Base-by-base conservation (phyloP, 1,284 basidiomycete species). In the Psilocybe mexicana region DNA sequence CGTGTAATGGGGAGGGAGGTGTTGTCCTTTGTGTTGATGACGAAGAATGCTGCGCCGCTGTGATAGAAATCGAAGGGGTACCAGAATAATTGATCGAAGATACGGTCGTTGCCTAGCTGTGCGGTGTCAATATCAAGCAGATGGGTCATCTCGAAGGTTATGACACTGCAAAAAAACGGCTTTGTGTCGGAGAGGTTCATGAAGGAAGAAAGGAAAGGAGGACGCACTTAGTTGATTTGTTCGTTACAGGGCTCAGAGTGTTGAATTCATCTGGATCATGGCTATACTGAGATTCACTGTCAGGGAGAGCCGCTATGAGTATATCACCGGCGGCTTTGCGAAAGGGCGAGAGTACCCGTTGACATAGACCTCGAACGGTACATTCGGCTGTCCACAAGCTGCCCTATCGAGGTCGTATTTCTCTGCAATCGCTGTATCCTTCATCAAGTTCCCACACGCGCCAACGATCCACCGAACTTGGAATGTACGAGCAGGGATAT, bases 31-130 rank as follows among this genome's bases (percentile, higher is more conserved):
- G 28, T n/a, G 25, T 48, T 48, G 6, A 48, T 2, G 30, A 26
- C 30, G 46, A 28, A 48, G 46, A 48, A 48, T 5, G 28, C 25
- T 25, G 46, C 12, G 4, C 24, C 10, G 11, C 14, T 48, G 46
- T 48, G 46, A 26, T 48, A 48, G 11, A 48, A 48, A 12, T 48
- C 46, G 46, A 48, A 48, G 5, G 46, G 46, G 18, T 48, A 48
- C 46, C 46, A 48, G 18, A 48, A 48, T 8, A 48, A 18, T n/a
- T 48, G 46, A 30, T 48, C 46, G 30, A 35, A 48, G 28, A 48
- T 35, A n/a, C 46, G 46, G 18, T 48, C 30, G 10, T 33, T 18
- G 14, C 46, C 46, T n/a, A 48, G 23, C 35, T 48, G 46, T n/a
- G 46, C 46, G 14, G 46, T 48, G 8, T 14, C 46, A 23, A 48